These are phyloP conservation scores for Microbotryum intermedium DNA, from an alignment of 1,284 basidiomycete genomes.

Conservation along the genomic window DNA sequence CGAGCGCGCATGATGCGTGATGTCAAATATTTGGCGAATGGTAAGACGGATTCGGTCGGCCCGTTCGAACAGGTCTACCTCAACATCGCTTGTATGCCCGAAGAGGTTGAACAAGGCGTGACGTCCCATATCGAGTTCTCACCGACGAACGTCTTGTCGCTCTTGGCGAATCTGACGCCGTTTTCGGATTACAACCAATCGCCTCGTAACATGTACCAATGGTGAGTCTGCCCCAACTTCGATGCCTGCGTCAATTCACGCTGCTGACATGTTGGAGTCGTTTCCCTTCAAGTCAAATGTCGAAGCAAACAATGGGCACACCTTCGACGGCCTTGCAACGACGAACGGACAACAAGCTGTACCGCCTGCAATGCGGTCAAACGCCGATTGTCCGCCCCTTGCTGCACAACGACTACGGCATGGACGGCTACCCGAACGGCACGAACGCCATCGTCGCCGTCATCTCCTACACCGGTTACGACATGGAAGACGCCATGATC, in stretches of 20 bases:
- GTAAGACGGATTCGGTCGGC: conserved; percentile 79
- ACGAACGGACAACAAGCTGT: conserved; percentile 97
- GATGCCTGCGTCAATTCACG: background rate
- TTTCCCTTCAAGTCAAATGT: conserved; percentile 60
- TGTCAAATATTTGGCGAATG: conserved; percentile 82
- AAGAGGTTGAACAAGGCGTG: conserved; percentile 73
- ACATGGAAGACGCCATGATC: conserved; percentile 99
- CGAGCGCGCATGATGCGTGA: conserved; percentile 96
- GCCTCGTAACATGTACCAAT: conserved; percentile 56
- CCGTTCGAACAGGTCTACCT: conserved; percentile 99
- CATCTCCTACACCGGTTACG: conserved; percentile 99
- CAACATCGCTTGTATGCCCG: conserved; percentile 87
- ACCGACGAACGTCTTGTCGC: conserved; percentile 89
- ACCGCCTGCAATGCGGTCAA: conserved; percentile 90
- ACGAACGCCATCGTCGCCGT: conserved; percentile 98
- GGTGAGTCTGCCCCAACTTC: background rate
- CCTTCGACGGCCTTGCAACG: conserved; percentile 83
- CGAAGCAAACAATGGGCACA: conserved; percentile 99
- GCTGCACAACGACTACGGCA: conserved; percentile 91
- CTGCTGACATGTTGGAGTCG: conserved; percentile 33
- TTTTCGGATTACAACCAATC: conserved; percentile 88
- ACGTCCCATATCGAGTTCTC: conserved; percentile 83
- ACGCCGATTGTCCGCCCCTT: conserved; percentile 88
- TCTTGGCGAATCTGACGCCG: conserved; percentile 54
- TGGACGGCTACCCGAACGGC: conserved; percentile 97